These are phyloP conservation scores for Tolypocladium capitatum DNA, from an alignment of 2,329 filamentous ascomycete species.

Conservation along the genomic window DNA sequence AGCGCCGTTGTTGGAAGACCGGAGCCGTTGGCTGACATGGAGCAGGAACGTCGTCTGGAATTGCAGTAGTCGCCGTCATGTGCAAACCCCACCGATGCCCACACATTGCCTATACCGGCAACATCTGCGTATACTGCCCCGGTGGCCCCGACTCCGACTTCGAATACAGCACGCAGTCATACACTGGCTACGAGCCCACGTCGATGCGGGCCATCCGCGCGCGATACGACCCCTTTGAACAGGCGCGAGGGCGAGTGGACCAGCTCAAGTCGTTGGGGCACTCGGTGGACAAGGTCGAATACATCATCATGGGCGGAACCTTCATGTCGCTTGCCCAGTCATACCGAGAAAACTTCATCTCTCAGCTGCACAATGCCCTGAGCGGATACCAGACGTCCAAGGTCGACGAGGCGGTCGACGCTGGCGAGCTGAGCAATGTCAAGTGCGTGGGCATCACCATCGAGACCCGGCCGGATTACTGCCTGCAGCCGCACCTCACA, in stretches of 20 bases:
- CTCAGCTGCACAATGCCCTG: constrained; percentile 89
- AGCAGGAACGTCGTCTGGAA: constrained; percentile 83
- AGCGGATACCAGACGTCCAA: constrained; percentile 90
- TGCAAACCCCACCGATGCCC: constrained; percentile 97
- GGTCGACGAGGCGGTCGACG: constrained; percentile 88
- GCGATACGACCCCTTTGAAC: constrained; percentile 94
- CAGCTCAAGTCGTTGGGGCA: constrained; percentile 93
- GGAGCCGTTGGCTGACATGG: constrained; percentile 2
- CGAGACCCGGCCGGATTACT: constrained; percentile 94
- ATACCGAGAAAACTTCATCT: constrained; percentile 88
- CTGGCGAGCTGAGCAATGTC: constrained; percentile 90
- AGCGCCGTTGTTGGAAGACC: neutral
- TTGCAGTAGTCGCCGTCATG: constrained; percentile 98
- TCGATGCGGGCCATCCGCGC: constrained; percentile 97
- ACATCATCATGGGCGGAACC: constrained; percentile 98
- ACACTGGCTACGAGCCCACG: constrained; percentile 95
- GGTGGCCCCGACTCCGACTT: constrained; percentile 97
- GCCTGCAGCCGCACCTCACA: constrained; percentile 84
- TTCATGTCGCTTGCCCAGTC: constrained; percentile 92
- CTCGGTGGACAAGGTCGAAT: constrained; percentile 97
- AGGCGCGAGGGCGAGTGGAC: constrained; percentile 88
- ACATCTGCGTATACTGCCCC: constrained; percentile 98
- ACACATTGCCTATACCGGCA: constrained; percentile 95
- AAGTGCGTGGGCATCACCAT: constrained; percentile 99
- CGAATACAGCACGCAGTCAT: constrained; percentile 97